Conservation (phyloP, 78 protist genomes). For the Speleostelium caveatum region DNA sequence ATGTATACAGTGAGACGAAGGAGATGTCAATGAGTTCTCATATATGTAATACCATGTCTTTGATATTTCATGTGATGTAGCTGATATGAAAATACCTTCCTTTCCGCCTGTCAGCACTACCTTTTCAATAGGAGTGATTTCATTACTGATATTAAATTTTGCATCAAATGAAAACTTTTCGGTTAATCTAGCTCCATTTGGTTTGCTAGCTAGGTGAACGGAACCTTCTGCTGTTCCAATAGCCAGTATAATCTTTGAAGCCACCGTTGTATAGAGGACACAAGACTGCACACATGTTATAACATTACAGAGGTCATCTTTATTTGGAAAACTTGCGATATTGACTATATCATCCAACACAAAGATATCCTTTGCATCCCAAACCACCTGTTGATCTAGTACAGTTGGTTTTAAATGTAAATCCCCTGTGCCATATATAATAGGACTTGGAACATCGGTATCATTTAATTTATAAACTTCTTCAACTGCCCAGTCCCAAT, state of each 20-base stretch:
- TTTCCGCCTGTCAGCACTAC: slow-evolving; percentile 37
- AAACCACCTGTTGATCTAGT: background rate
- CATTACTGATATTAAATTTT: background rate
- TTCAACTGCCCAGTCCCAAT: slow-evolving; percentile 47
- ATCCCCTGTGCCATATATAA: too few species aligned
- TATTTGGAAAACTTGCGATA: background rate
- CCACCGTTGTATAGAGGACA: background rate
- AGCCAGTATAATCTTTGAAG: slow-evolving; percentile 5
- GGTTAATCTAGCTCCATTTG: background rate
- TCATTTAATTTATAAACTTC: slow-evolving; percentile 32
- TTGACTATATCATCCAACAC: background rate
- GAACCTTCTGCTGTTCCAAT: slow-evolving; percentile 12
- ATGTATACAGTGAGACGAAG: background rate
- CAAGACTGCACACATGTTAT: background rate
- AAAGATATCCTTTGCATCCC: background rate
- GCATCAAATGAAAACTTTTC: slow-evolving; percentile 12
- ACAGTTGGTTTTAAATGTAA: too few species aligned
- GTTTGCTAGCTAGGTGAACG: slow-evolving; percentile 4
- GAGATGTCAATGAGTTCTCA: background rate
- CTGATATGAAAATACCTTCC: slow-evolving; percentile 50
- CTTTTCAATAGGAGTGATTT: background rate
- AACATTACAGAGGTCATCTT: background rate
- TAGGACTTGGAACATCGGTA: background rate
- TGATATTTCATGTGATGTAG: background rate
- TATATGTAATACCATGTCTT: slow-evolving; percentile 55